Conservation (phyloP, 495 filamentous ascomycete genomes). For the Podospora fimiseda region DNA sequence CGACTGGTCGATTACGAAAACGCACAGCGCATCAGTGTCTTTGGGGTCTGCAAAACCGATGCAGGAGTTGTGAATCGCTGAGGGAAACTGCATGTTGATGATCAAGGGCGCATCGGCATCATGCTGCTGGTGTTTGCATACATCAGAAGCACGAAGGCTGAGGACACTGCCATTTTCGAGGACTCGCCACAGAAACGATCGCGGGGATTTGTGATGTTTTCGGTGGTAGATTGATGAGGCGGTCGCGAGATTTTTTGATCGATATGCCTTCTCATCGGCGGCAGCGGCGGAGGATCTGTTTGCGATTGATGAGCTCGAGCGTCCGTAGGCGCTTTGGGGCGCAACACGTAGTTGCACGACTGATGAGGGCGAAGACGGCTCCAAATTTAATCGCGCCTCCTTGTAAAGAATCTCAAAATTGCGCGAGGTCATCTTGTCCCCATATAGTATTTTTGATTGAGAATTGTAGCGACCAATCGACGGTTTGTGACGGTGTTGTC, state of each 20-base stretch:
- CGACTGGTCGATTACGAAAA: conserved; percentile 72
- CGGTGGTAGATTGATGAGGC: conserved; percentile 82
- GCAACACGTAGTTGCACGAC: conserved; percentile 71
- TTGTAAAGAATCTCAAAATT: conserved; percentile 59
- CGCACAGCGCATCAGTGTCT: conserved; percentile 68
- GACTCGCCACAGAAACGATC: conserved; percentile 84
- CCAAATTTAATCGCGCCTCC: conserved; percentile 77
- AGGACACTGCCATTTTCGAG: conserved; percentile 73
- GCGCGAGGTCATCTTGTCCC: conserved; percentile 38
- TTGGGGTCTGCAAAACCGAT: conserved; percentile 75
- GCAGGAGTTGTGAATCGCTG: conserved; percentile 62
- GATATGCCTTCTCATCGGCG: conserved; percentile 71
- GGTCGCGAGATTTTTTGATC: conserved; percentile 62
- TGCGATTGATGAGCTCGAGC: conserved; percentile 28
- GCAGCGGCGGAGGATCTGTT: conserved; percentile 30
- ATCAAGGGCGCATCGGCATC: conserved; percentile 63
- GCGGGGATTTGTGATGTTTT: conserved; percentile 63
- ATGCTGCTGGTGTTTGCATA: conserved; percentile 58
- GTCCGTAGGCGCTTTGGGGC: conserved; percentile 33
- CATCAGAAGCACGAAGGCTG: conserved; percentile 75
- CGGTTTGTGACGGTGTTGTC: conserved; percentile 10
- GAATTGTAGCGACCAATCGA: conserved; percentile 14
- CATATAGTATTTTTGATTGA: conserved; percentile 20
- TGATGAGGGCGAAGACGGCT: conserved; percentile 61
- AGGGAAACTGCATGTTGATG: conserved; percentile 68